phyloP scores from a whole-genome alignment of 805 yeast species.

The Debaryomyces tyrocola region DNA sequence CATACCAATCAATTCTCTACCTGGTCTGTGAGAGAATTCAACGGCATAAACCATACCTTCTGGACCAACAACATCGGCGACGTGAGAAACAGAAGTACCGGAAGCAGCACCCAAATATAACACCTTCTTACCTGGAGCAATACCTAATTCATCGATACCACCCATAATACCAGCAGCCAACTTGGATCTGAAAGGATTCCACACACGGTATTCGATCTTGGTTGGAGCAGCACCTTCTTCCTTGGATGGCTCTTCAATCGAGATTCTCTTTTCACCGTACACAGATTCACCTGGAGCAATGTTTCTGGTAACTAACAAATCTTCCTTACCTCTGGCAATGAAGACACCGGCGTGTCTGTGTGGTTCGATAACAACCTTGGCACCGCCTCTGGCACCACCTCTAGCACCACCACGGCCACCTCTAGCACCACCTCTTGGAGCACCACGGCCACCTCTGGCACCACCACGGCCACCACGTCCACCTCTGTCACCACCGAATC shows the following conservation, averaged over 20 bases:
- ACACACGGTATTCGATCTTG: slow-evolving; percentile 97
- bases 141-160: slow-evolving; percentile 96
- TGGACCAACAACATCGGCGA: slow-evolving; percentile 97
- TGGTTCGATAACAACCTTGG: slow-evolving; percentile 96
- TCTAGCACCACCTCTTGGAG: slow-evolving; percentile 52
- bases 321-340: slow-evolving; percentile 99
- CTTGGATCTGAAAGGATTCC: slow-evolving; percentile 99
- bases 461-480: slow-evolving; percentile 34
- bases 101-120: slow-evolving; percentile 98
- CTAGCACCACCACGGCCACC: slow-evolving; percentile 68
- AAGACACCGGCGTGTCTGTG: slow-evolving; percentile 98
- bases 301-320: slow-evolving; percentile 94
- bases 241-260: slow-evolving; percentile 88
- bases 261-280: slow-evolving; percentile 95
- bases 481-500: slow-evolving; percentile 57
- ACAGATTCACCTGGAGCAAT: slow-evolving; percentile 98
- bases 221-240: slow-evolving; percentile 89
- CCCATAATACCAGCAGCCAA: slow-evolving; percentile 99
- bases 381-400: slow-evolving; percentile 88
- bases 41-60: slow-evolving; percentile 99
- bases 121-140: slow-evolving; percentile 97
- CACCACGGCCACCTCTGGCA: slow-evolving; percentile 30
- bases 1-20: slow-evolving; percentile 98
- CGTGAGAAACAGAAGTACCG: slow-evolving; percentile 98
- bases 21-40: slow-evolving; percentile 99